Base-by-base conservation (phyloP, 2,329 filamentous ascomycete genomes). In the Bipolaris sorokiniana region DNA sequence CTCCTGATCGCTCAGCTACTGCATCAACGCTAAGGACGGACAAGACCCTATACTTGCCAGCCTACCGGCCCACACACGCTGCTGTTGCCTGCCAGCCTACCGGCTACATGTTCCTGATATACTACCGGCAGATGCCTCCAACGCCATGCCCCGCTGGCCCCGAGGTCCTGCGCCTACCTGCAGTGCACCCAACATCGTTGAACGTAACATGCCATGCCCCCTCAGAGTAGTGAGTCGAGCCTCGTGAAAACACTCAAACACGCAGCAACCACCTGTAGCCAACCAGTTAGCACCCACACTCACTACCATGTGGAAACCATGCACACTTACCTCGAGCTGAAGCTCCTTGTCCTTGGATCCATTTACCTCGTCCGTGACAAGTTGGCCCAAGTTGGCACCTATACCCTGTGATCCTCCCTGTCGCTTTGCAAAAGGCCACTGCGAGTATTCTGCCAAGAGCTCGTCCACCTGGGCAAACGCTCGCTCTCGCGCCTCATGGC, bases 391-490 rank as follows among this genome's bases (percentile, higher is more conserved):
- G 75, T 99, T 99, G 65, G 94, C 92, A 46, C 92, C 95, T 53
- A 98, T 92, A 31, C 92, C 92, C 64, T 92, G 87, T 33, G 87
- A 87, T 26, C 91, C 90, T 40, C 86, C 86, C 4, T 85, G 73
- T 78, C 93, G 90, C 79, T 88, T 90, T 51, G 89, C 92, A 80
- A 99, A 99, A 0, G 95, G 95, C 89, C 90, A 99, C 81, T 98
- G 95, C 71, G 92, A 96, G 79, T 97, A 99, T 76, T 98, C 94
- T 40, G 92, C 92, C 56, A 99, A 82, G 64, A 99, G 81, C 80
- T 98, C 95, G 77, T 99, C 95, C 16, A 97, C 96, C 81, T 98
- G 94, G 38, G 92, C 92, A 78, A 98, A 99, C 4, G 95, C 94
- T 66, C 94, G 85, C 80, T 99, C 95, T 67, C 95, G 84, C 54